Conservation (phyloP, 306 rosid species). For the Cucurbita ficifolia region DNA sequence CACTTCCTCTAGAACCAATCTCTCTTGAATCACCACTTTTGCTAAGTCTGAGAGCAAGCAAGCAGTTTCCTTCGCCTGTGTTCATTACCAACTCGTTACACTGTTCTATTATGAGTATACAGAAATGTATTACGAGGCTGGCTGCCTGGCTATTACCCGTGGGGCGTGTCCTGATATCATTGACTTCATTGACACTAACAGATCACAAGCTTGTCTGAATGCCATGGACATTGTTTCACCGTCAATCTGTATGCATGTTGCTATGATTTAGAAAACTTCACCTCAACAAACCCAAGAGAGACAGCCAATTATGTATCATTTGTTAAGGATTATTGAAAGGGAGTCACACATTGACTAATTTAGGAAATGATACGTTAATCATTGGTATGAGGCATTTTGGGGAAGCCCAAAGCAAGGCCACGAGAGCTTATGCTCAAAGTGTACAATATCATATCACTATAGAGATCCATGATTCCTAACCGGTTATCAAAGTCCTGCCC, state of each 20-base stretch:
- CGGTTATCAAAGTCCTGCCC: too few relatives aligned
- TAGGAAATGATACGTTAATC: too few relatives aligned
- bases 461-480: too few relatives aligned
- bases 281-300: background rate
- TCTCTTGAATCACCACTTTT: constrained; percentile 47
- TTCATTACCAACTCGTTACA: background rate
- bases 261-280: background rate
- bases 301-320: too few relatives aligned
- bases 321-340: too few relatives aligned
- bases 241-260: constrained; percentile 22
- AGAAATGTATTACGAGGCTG: background rate
- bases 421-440: too few relatives aligned
- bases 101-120: background rate
- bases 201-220: constrained; percentile 32
- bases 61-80: constrained; percentile 39
- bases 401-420: too few relatives aligned
- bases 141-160: constrained; percentile 1
- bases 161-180: constrained; percentile 23
- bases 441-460: too few relatives aligned
- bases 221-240: constrained; percentile 18
- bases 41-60: constrained; percentile 44
- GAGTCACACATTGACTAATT: too few relatives aligned
- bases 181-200: constrained; percentile 31
- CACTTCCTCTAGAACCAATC: constrained; percentile 45
- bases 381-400: too few relatives aligned